Evolutionary conservation across 2,329 filamentous ascomycete genomes (phyloP).

Genomic region (Monascus ruber): DNA sequence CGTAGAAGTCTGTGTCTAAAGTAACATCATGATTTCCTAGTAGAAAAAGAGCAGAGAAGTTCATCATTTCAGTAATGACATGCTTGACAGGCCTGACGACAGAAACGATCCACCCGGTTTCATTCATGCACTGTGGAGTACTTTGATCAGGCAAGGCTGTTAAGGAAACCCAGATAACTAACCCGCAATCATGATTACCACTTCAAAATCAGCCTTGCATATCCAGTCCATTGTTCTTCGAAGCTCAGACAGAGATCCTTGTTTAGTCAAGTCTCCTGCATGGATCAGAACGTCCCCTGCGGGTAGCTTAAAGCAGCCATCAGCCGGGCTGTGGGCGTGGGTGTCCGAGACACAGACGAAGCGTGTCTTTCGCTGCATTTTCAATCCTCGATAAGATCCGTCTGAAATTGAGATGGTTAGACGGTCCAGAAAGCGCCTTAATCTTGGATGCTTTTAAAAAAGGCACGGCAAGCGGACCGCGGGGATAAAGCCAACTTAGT

Average conservation of each 20-base stretch:
- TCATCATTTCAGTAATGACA: too few species aligned
- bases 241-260: constrained; percentile 42
- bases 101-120: too few species aligned
- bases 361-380: constrained; percentile 33
- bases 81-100: too few species aligned
- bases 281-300: constrained; percentile 48
- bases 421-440: too few species aligned
- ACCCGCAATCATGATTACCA: constrained; percentile 47
- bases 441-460: too few species aligned
- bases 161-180: constrained; percentile 7
- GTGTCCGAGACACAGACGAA: constrained; percentile 51
- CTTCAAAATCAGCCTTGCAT: constrained; percentile 40
- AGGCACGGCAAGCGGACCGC: too few species aligned
- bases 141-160: neutral
- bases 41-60: too few species aligned
- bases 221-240: constrained; percentile 43
- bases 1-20: constrained; percentile 40
- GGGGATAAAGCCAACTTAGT: too few species aligned
- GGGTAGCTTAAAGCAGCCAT: constrained; percentile 41
- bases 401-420: too few species aligned
- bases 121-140: neutral
- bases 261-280: constrained; percentile 48
- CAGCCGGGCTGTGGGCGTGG: constrained; percentile 40
- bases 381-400: neutral
- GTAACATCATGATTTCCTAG: constrained; percentile 49